Conservation (phyloP, 2,329 filamentous ascomycete genomes). For the Colletotrichum endophyticum region DNA sequence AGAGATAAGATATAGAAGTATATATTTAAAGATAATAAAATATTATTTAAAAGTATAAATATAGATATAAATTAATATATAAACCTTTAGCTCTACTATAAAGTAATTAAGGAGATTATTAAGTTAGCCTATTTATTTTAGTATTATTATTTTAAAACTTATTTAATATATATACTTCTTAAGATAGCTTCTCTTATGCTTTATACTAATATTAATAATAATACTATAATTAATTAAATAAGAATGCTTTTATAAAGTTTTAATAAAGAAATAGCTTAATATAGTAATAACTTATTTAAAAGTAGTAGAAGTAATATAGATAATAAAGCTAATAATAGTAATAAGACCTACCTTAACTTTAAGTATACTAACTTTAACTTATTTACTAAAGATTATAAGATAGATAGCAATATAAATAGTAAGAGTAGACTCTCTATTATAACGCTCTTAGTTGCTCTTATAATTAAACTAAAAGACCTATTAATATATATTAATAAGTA, state of each 20-base stretch:
- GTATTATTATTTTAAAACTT: neutral
- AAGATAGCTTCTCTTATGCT: neutral
- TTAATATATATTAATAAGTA: neutral
- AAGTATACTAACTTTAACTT: neutral
- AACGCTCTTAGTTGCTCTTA: neutral
- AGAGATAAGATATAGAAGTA: too few relatives aligned
- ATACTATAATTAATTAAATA: neutral
- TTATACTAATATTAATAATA: neutral
- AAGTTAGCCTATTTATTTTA: neutral
- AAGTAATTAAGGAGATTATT: too few relatives aligned
- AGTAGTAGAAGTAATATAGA: neutral
- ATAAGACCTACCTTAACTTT: neutral
- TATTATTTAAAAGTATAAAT: too few relatives aligned
- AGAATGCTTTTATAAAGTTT: neutral
- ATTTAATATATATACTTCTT: neutral
- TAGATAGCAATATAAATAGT: neutral
- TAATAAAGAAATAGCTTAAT: neutral
- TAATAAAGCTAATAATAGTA: neutral
- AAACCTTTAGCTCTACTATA: too few relatives aligned
- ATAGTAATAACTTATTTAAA: neutral
- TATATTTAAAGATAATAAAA: too few relatives aligned
- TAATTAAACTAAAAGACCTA: neutral
- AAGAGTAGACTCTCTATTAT: neutral
- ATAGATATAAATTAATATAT: too few relatives aligned
- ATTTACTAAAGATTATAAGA: neutral